Base-by-base conservation (phyloP, 2,329 filamentous ascomycete species). In the Colletotrichum godetiae region DNA sequence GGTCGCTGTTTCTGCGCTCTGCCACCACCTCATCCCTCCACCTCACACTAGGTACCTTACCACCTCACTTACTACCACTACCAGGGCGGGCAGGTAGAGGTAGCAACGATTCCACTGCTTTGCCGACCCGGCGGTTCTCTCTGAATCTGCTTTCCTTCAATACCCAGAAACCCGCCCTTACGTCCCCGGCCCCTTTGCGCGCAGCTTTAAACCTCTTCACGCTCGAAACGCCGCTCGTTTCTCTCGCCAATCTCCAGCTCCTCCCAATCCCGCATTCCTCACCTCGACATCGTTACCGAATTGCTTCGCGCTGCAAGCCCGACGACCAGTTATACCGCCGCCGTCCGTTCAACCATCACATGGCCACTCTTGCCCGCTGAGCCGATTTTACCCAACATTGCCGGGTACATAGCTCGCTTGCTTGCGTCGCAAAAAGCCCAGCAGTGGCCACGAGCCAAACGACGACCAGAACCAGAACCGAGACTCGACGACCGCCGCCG, bases 81-180 rank as follows among this genome's bases (percentile, higher is more conserved):
- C 37, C 37, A 42, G 37, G 37, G 37, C 37, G 15, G 37, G 13
- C 15, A 42, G 37, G 37, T 42, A 42, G 7, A 42, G 58, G 22
- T 13, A 55, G 27, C n/a, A 58, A 64, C 70, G 69, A 29, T 64
- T 55, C 63, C 49, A 42, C 63, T 24, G 67, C 66, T 73, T 12
- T 64, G 42, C 53, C 66, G 37, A 46, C 59, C 53, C 53, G 42
- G 19, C 29, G 52, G 22, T 22, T 12, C 52, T 7, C 12, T 42
- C 37, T 1, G 37, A 42, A 15, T 42, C 52, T 42, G 31, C 24
- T 27, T 72, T 53, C 52, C 59, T 33, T 37, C 57, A 61, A 46
- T 59, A 35, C 24, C 42, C 57, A 61, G 22, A 53, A 62, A 29
- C 57, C 33, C 10, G 46, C 42, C 22, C 27, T 27, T 46, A 49